Conservation (phyloP, 805 yeast genomes). For the Kluyveromyces aestuarii region DNA sequence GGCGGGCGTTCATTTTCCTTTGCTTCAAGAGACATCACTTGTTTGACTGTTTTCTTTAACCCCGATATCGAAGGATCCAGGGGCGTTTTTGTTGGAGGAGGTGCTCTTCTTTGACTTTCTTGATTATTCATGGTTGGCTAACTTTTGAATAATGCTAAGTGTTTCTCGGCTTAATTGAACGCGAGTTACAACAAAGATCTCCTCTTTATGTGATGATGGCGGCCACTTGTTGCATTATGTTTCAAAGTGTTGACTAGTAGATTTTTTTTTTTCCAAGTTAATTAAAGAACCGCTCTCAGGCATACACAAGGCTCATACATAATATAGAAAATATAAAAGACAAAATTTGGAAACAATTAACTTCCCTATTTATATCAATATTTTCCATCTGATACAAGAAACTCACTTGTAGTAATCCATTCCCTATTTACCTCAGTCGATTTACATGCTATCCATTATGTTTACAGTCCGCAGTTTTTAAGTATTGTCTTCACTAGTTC, state of each 20-base stretch:
- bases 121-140: background rate
- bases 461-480: background rate
- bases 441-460: no score
- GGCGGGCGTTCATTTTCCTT: background rate
- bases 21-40: conserved; percentile 1
- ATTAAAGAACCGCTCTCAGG: background rate
- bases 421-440: no score
- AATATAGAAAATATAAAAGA: no score
- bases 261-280: background rate
- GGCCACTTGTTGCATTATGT: background rate
- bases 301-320: background rate
- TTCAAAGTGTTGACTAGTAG: background rate
- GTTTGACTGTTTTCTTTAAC: conserved; percentile 1
- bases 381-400: no score
- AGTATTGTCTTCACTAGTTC: background rate
- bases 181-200: background rate
- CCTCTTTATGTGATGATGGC: background rate
- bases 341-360: no score
- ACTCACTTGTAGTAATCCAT: no score
- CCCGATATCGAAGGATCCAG: background rate
- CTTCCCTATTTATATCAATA: no score
- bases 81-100: conserved; percentile 2
- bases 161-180: background rate
- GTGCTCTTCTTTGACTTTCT: background rate
- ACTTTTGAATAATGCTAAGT: background rate